phyloP scores from a whole-genome alignment of 2,329 filamentous ascomycete genomes.

The Colletotrichum horii region DNA sequence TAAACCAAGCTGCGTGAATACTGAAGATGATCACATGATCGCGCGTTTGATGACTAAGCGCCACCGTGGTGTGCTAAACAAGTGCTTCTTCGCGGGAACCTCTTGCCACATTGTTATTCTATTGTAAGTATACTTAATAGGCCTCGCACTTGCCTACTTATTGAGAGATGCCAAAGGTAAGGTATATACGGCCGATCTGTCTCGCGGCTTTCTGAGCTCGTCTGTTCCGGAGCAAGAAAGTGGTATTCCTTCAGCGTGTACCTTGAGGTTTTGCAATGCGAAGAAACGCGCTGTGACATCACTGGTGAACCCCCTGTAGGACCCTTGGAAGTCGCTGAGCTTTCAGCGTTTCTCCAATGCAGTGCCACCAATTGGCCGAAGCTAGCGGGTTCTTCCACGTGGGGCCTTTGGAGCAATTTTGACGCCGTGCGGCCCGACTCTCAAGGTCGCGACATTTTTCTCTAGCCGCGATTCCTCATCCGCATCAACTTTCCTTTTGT shows the following conservation, averaged over 20 bases:
- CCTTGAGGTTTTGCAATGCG: background rate
- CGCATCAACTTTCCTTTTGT: background rate
- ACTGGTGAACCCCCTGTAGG: background rate
- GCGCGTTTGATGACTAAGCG: constrained; percentile 1
- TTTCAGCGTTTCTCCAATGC: background rate
- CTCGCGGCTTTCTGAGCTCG: background rate
- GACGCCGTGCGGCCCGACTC: background rate
- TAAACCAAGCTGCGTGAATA: background rate
- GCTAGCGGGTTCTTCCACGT: background rate
- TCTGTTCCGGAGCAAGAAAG: no score
- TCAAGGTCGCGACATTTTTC: constrained; percentile 8
- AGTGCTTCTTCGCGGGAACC: background rate
- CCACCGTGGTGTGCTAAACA: background rate
- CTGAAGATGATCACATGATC: constrained; percentile 7
- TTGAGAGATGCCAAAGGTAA: no score
- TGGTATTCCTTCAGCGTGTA: background rate
- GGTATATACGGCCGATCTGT: background rate
- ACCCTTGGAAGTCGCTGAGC: background rate
- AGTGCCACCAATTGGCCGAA: background rate
- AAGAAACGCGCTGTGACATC: constrained; percentile 2
- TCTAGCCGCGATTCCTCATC: background rate
- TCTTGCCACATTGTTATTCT: background rate
- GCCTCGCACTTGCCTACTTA: no score
- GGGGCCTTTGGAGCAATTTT: constrained; percentile 15
- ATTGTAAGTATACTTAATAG: background rate